phyloP scores from a whole-genome alignment of 345 rosid species.

The Rhodamnia rubescens region DNA sequence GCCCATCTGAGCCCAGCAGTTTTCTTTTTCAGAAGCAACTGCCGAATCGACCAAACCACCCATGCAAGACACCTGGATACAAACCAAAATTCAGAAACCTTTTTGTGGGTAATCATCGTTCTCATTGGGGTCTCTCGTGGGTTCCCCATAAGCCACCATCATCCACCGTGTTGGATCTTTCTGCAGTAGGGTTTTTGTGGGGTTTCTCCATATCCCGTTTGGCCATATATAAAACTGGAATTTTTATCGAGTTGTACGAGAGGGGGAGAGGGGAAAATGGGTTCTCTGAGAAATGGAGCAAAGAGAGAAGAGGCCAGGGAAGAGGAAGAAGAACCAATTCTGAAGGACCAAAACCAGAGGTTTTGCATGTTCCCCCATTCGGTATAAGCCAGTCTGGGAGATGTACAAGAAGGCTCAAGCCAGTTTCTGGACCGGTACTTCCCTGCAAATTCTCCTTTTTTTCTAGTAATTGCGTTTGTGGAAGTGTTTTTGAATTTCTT shows the following conservation, averaged over 20 bases:
- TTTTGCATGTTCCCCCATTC: slow-evolving; percentile 87
- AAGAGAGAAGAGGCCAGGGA: slow-evolving; percentile 1
- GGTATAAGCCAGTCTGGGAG: slow-evolving; percentile 73
- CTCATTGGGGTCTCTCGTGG: background rate
- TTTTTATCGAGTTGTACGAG: background rate
- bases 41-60: background rate
- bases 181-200: slow-evolving; percentile 7
- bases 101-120: background rate
- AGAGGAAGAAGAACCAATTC: slow-evolving; percentile 55
- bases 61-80: background rate
- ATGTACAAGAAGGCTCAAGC: slow-evolving; percentile 96
- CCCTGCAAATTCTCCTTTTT: background rate
- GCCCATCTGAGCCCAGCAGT: background rate
- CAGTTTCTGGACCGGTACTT: slow-evolving; percentile 83
- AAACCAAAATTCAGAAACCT: background rate
- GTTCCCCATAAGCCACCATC: too few relatives aligned
- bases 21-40: background rate
- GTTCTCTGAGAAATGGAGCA: slow-evolving; percentile 13
- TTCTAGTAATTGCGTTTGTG: background rate
- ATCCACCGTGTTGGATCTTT: background rate
- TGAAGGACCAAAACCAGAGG: slow-evolving; percentile 61
- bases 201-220: slow-evolving; percentile 1
- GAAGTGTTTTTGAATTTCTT: background rate
- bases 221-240: background rate
- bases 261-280: slow-evolving; percentile 3